A percentile compares a stretch with the other conserved stretches of the same genome.
Evolutionary conservation across 2,329 filamentous ascomycete species (phyloP).

Genomic region (Ascochyta pisi): DNA sequence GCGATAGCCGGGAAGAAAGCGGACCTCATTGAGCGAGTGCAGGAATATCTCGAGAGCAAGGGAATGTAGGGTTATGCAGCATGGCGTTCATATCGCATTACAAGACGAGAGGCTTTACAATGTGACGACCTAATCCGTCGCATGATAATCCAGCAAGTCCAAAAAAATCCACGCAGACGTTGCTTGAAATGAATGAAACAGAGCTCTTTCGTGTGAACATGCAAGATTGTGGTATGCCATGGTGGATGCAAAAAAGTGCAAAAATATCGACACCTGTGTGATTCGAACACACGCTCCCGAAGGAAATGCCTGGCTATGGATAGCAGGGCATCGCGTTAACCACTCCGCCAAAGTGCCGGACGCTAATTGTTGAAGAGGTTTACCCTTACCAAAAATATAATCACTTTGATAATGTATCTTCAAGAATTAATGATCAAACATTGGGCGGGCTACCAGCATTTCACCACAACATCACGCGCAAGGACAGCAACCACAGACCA

Average conservation of each 20-base stretch:
- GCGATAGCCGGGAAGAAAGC: slow-evolving; percentile 44
- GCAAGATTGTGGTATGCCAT: no score
- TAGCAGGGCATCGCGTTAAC: slow-evolving; percentile 5
- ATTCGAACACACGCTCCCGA: slow-evolving; percentile 41
- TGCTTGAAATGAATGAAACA: no score
- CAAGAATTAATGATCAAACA: no score
- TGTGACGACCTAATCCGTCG: not conserved
- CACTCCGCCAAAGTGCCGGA: slow-evolving; percentile 12
- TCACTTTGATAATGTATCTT: no score
- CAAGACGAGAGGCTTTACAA: not conserved
- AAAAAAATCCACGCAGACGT: no score
- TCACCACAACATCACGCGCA: no score
- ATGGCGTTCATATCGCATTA: not conserved
- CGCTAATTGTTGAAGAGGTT: no score
- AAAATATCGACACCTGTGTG: slow-evolving; percentile 34
- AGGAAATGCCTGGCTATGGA: slow-evolving; percentile 26
- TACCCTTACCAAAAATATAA: no score
- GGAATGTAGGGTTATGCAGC: slow-evolving; percentile 19
- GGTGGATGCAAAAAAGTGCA: not conserved
- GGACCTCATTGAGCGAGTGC: slow-evolving; percentile 46
- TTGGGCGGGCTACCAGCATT: no score
- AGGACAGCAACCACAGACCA: no score
- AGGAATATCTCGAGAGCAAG: slow-evolving; percentile 46
- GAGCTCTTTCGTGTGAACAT: no score
- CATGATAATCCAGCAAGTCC: not conserved